A percentile compares a stretch with the other conserved stretches of the same genome.
These are phyloP conservation scores for Aspergillus nidulans DNA, from an alignment of 495 filamentous ascomycete genomes.

Conservation along the genomic window DNA sequence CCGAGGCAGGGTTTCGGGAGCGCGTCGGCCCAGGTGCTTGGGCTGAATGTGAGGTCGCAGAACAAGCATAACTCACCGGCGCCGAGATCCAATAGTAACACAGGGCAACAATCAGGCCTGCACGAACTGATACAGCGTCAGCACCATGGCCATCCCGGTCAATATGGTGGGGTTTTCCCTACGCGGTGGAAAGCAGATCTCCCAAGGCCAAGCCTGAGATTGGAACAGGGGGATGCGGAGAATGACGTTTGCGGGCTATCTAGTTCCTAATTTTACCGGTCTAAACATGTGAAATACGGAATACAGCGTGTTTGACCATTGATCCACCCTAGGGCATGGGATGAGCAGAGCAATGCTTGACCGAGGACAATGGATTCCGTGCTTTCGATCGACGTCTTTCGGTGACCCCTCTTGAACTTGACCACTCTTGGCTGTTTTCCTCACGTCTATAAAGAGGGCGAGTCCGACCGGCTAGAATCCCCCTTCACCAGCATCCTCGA, in stretches of 20 bases:
- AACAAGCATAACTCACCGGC: conserved; percentile 2
- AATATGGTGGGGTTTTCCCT: conserved; percentile 6
- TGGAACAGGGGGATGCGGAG: conserved; percentile 13
- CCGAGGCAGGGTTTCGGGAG: conserved; percentile 34
- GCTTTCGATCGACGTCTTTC: conserved; percentile 30
- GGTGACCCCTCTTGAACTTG: conserved; percentile 20
- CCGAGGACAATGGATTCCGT: conserved; percentile 8
- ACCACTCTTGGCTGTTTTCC: conserved; percentile 18
- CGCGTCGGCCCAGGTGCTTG: conserved; percentile 27
- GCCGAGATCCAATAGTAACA: background rate
- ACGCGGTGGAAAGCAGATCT: conserved; percentile 5
- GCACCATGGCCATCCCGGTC: background rate
- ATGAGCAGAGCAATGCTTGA: conserved; percentile 1
- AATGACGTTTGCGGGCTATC: conserved; percentile 21
- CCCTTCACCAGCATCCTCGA: conserved; percentile 8
- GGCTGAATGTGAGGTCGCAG: conserved; percentile 7
- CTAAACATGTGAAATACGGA: conserved; percentile 23
- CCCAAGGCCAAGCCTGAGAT: conserved; percentile 16
- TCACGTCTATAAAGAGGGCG: conserved; percentile 33
- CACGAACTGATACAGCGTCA: background rate
- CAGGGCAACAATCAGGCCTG: background rate
- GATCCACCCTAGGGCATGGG: conserved; percentile 5
- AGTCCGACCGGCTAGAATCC: conserved; percentile 16
- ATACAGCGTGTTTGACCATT: conserved; percentile 15
- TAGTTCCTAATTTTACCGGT: conserved; percentile 10